Evolutionary conservation across 306 rosid genomes (phyloP).

Genomic region (Pyrus pyrifolia): DNA sequence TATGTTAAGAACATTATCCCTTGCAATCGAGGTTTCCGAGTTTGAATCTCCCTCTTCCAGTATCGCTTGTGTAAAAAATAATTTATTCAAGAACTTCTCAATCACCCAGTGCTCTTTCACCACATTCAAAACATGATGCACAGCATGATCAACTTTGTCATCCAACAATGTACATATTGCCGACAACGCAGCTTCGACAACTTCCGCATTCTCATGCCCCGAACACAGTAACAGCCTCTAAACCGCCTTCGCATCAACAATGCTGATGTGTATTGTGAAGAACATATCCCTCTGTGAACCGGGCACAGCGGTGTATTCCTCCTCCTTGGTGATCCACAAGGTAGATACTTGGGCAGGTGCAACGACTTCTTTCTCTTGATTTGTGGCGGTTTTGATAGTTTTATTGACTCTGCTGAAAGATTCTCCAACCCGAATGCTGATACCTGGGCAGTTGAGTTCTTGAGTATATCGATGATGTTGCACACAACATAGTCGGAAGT

Average conservation of each 20-base stretch:
- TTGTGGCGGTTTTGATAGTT: slow-evolving; percentile 30
- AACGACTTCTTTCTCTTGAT: slow-evolving; percentile 11
- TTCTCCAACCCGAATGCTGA: slow-evolving; percentile 45
- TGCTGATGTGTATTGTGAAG: slow-evolving; percentile 36
- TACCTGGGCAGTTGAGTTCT: slow-evolving; percentile 30
- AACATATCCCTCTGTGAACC: slow-evolving; percentile 40
- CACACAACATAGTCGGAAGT: slow-evolving; percentile 30
- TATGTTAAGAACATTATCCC: background rate
- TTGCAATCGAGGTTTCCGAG: background rate
- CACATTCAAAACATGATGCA: slow-evolving; percentile 23
- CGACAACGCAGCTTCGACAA: slow-evolving; percentile 41
- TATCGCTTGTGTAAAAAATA: background rate
- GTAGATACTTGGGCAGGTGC: slow-evolving; percentile 19
- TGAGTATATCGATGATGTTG: slow-evolving; percentile 34
- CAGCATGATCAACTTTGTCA: slow-evolving; percentile 37
- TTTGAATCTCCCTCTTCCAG: background rate
- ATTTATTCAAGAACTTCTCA: slow-evolving; percentile 30
- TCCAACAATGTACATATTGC: slow-evolving; percentile 37
- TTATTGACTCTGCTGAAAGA: slow-evolving; percentile 41
- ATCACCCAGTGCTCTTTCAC: slow-evolving; percentile 41
- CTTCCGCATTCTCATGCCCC: slow-evolving; percentile 33
- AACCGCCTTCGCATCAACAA: slow-evolving; percentile 35
- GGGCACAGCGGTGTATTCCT: slow-evolving; percentile 24
- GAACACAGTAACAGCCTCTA: slow-evolving; percentile 27
- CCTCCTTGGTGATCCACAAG: slow-evolving; percentile 23